Base-by-base conservation (phyloP, 108 stramenopile species). In the Nitzschia inconspicua region DNA sequence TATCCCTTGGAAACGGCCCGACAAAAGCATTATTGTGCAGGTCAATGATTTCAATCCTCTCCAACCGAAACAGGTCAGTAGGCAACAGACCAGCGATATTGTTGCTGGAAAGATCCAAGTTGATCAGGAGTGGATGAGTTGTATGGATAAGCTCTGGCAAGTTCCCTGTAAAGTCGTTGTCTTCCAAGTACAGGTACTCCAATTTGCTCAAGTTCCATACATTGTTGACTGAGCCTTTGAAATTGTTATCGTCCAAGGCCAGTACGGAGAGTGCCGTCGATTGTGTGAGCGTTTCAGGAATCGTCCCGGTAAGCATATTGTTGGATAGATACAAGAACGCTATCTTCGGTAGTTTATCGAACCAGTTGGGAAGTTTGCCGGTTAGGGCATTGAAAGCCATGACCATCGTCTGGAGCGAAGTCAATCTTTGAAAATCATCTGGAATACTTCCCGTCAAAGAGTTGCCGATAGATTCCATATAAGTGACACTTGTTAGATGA, bases 201-300 rank as follows among this genome's bases (percentile, higher is more conserved):
- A 82, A 39, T 10, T 58, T 47, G 2, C 29, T 34, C 30, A 74
- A 19, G 3, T 66, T 22, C 65, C 69, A 60, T 30, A 65, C 23
- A 22, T 18, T 18, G 41, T 63, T 53, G 14, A 68, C 31, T 5
- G 29, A 20, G 25, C 76, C 76, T 10, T 36, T 49, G 3, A 82
- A 35, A 9, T 50, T 25, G 47, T 82, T 82, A 46, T 71, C 70
- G 36, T 72, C 68, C 44, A 82, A 25, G 43, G 58, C 78, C 34
- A 82, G 27, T 8, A 66, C 43, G 8, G 16, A 20, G 37, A 82
- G 25, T 18, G 46, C 47, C 3, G 25, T 31, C 28, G 65, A 43
- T 8, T 54, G 25, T 23, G 18, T 18, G 14, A 66, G 22, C 1
- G 29, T 7, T 1, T 36, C 14, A 0, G 75, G 68, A 3, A 82